phyloP scores from a whole-genome alignment of 495 filamentous ascomycete species.

The Aspergillus olivimuriae region DNA sequence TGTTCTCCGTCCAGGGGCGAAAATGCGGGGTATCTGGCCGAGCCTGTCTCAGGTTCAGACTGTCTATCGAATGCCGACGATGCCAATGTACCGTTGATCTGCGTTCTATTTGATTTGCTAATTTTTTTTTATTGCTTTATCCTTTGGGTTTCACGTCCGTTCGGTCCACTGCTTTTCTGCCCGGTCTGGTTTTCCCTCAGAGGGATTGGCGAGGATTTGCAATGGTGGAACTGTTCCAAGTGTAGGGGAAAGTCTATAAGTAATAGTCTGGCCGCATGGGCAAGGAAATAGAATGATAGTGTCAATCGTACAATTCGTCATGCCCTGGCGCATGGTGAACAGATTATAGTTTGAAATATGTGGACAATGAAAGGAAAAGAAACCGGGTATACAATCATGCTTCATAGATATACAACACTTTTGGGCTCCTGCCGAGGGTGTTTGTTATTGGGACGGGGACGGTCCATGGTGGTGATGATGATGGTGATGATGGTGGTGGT shows the following conservation, averaged over 20 bases:
- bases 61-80: not conserved
- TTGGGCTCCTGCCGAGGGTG: not conserved
- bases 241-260: not conserved
- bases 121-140: no score
- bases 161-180: no score
- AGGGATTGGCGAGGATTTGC: not conserved
- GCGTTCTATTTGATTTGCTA: not conserved
- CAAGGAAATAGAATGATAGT: not conserved
- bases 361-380: no score
- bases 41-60: no score
- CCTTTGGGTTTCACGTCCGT: no score
- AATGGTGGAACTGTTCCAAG: no score
- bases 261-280: not conserved
- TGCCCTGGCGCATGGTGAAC: not conserved
- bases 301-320: not conserved
- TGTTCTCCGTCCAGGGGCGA: not conserved
- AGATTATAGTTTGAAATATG: no score
- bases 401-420: conserved; percentile 5
- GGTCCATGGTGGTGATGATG: conserved; percentile 5
- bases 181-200: not conserved
- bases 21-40: not conserved
- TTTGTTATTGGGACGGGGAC: not conserved
- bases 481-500: conserved; percentile 4
- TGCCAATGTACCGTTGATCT: not conserved
- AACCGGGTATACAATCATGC: conserved; percentile 3